Percentiles rank a stretch among this genome's conserved stretches.
Evolutionary conservation across 139 green algal species (phyloP).

Genomic region (Chlorella sp.): DNA sequence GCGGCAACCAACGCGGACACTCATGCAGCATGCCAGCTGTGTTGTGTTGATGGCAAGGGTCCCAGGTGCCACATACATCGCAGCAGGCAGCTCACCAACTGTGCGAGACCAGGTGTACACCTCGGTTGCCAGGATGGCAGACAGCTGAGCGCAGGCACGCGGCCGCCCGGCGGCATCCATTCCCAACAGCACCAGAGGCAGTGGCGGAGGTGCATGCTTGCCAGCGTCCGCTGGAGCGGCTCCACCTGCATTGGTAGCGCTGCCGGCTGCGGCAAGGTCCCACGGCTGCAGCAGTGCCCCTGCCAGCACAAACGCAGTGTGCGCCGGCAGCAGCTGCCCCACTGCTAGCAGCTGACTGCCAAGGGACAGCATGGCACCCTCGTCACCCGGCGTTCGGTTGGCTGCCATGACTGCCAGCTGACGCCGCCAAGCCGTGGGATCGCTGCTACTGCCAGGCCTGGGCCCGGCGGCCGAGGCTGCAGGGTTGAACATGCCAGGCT

Average conservation of each 20-base stretch:
- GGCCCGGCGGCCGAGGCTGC: not conserved
- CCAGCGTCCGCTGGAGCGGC: not conserved
- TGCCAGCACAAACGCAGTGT: constrained; percentile 82
- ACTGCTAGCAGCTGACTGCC: constrained; percentile 40
- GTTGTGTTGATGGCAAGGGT: too few relatives aligned
- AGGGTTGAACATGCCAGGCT: not conserved
- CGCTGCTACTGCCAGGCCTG: not conserved
- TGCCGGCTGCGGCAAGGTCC: constrained; percentile 10
- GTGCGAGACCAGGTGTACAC: constrained; percentile 73
- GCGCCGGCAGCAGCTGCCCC: constrained; percentile 65
- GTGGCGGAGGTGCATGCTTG: not conserved
- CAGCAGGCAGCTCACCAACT: constrained; percentile 33
- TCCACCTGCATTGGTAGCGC: not conserved
- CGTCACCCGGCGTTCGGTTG: constrained; percentile 59
- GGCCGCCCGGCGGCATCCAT: constrained; percentile 49
- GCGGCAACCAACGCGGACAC: too few relatives aligned
- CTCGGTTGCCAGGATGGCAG: constrained; percentile 77
- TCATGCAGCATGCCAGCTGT: too few relatives aligned
- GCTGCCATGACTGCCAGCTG: constrained; percentile 81
- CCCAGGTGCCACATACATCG: too few relatives aligned
- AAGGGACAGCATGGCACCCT: constrained; percentile 67
- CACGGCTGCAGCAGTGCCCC: constrained; percentile 46
- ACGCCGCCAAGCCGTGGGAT: constrained; percentile 62
- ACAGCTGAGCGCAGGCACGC: constrained; percentile 49
- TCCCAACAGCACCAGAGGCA: constrained; percentile 68